Base-by-base conservation (phyloP, 1,284 basidiomycete species). In the Serendipita sp. region DNA sequence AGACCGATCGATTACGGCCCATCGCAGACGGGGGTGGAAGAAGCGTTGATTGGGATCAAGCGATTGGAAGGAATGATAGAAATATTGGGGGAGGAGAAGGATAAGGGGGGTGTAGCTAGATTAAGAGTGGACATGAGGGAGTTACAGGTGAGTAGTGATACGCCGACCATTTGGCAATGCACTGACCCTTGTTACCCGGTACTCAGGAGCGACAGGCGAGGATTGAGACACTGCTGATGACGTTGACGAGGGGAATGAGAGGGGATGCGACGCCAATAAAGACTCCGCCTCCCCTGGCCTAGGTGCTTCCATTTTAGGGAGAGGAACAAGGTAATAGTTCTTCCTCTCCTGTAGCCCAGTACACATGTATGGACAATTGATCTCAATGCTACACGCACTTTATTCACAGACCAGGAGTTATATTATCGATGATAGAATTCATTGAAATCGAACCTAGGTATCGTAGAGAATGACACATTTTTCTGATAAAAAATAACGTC, bases 61-160 rank as follows among this genome's bases (percentile, higher is more conserved):
- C 63, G 65, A 26, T 60, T 66, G 22, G 74, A 76, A 6, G 75
- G 74, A 29, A 68, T 84, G 53, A 71, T 89, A 50, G 84, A 88
- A 71, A 71, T 72, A 35, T 69, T 86, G 65, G 69, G 88, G 63
- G 84, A 87, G 53, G 81, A 82, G 61, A 78, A 85, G 61, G 76
- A 77, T 38, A 76, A 78, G 60, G 68, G 87, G 63, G 85, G 87
- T 1, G 79, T 88, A 34, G 77, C 79, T 43, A 77, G 73, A 66
- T 73, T 91, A 60, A 83, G 81, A 71, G 84, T 85, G 3, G 87
- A 91, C 70, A 85, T 90, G 79, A 87, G 83, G 70, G 87, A 90
- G 69, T 72, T 90, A 55, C 86, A 88, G 77, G 86, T 85, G 62
- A 63, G 78, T 17, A 8, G 1, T 22, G 8, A 15, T 26, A 29